A percentile compares a stretch with the other conserved stretches of the same genome.
Evolutionary conservation across 2,329 filamentous ascomycete species (phyloP).

Genomic region (Thelonectria discophora): DNA sequence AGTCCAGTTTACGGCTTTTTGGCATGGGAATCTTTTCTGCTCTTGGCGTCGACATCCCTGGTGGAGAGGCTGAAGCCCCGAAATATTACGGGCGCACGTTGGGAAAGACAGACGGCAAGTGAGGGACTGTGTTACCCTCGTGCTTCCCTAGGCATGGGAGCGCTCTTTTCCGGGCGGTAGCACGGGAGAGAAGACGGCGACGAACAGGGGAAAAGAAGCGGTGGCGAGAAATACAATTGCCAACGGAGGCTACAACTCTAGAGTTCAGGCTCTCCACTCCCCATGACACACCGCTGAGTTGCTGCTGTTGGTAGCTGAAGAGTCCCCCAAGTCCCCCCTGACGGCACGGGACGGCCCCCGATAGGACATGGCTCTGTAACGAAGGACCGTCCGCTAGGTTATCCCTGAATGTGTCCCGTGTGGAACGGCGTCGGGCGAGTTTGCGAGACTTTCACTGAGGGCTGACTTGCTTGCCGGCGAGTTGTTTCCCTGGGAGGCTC

Average conservation of each 20-base stretch:
- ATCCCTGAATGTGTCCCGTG: neutral
- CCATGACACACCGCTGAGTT: neutral
- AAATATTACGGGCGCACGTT: slow-evolving; percentile 7
- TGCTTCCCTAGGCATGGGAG: neutral
- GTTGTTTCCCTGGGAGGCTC: neutral
- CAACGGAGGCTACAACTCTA: neutral
- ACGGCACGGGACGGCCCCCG: neutral
- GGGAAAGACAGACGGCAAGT: slow-evolving; percentile 1
- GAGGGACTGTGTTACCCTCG: neutral
- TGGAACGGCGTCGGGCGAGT: neutral
- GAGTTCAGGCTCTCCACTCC: neutral
- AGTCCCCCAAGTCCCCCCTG: neutral
- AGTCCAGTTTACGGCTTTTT: neutral
- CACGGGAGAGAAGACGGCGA: neutral
- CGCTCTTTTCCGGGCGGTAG: neutral
- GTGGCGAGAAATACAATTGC: slow-evolving; percentile 1
- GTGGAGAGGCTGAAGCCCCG: slow-evolving; percentile 8
- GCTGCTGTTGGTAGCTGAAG: neutral
- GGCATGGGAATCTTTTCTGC: neutral
- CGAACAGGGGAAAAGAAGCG: neutral
- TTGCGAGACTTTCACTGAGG: neutral
- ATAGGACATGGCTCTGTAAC: neutral
- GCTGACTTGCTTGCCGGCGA: no score
- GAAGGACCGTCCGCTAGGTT: neutral
- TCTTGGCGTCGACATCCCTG: neutral